A percentile compares a stretch with the other conserved stretches of the same genome.
phyloP scores from a whole-genome alignment of 805 yeast genomes.

The Candida silvicultrix region DNA sequence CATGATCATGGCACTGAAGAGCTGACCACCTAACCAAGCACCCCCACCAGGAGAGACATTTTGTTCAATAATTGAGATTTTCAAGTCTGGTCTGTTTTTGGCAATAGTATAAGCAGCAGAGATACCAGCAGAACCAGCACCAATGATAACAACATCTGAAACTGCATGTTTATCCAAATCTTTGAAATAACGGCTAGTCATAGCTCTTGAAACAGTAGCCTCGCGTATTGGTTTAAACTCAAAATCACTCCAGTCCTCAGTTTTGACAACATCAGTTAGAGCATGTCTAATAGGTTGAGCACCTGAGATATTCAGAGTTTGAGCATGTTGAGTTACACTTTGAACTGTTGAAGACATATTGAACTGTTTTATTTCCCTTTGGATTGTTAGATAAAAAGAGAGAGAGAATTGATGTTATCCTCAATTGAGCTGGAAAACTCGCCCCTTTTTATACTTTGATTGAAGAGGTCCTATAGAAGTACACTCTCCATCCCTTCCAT shows the following conservation, averaged over 20 bases:
- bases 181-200: slow-evolving; percentile 68
- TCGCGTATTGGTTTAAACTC: slow-evolving; percentile 69
- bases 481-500: not conserved
- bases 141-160: slow-evolving; percentile 67
- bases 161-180: slow-evolving; percentile 72
- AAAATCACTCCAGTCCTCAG: slow-evolving; percentile 60
- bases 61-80: slow-evolving; percentile 68
- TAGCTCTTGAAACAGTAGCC: slow-evolving; percentile 73
- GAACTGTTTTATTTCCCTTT: not conserved
- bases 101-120: slow-evolving; percentile 73
- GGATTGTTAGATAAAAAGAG: too few relatives aligned
- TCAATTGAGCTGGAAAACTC: not conserved
- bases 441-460: not conserved
- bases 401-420: too few relatives aligned
- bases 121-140: slow-evolving; percentile 75
- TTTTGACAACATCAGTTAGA: not conserved
- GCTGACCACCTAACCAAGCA: slow-evolving; percentile 71
- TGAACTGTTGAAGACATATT: not conserved
- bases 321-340: not conserved
- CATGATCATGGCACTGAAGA: slow-evolving; percentile 73
- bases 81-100: slow-evolving; percentile 67
- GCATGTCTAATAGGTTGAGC: not conserved
- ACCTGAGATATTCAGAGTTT: not conserved
- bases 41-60: slow-evolving; percentile 80
- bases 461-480: not conserved